Percentiles rank a stretch among this genome's conserved stretches.
phyloP scores from a whole-genome alignment of 192 early-diverging fungal genomes.

The Entomortierella chlamydospora region DNA sequence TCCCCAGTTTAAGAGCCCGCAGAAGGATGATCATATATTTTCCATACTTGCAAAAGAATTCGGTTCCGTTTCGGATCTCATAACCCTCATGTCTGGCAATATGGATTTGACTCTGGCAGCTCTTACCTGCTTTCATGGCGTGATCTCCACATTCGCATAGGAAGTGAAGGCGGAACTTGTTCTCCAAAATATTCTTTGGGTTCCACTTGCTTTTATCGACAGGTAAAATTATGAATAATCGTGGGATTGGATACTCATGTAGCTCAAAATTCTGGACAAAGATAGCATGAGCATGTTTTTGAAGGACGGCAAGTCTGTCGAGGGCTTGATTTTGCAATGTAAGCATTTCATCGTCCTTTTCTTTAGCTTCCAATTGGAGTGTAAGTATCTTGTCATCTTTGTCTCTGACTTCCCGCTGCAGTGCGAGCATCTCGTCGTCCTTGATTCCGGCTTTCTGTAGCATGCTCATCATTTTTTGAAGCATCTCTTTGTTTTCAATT shows the following conservation, averaged over 20 bases:
- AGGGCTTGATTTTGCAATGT: too few relatives aligned
- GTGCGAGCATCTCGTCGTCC: background rate
- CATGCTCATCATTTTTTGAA: too few relatives aligned
- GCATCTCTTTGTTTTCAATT: too few relatives aligned
- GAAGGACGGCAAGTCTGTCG: too few relatives aligned
- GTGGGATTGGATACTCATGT: background rate
- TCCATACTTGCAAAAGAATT: slow-evolving; percentile 25
- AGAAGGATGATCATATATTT: background rate
- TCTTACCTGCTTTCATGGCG: background rate
- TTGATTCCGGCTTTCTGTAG: too few relatives aligned
- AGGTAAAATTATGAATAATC: background rate
- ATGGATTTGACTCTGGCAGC: slow-evolving; percentile 22
- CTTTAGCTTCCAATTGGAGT: too few relatives aligned
- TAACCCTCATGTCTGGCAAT: slow-evolving; percentile 23
- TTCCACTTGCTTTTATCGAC: background rate
- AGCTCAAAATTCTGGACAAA: background rate
- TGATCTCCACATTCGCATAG: slow-evolving; percentile 1
- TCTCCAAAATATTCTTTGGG: background rate
- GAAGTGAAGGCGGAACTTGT: background rate
- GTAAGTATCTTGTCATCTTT: too few relatives aligned
- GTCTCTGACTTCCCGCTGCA: too few relatives aligned
- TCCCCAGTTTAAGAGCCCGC: background rate
- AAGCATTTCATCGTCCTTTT: too few relatives aligned
- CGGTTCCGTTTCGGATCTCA: background rate
- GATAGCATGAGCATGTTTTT: too few relatives aligned